Conservation (phyloP, 805 yeast genomes). For the Kazachstania bromeliacearum region DNA sequence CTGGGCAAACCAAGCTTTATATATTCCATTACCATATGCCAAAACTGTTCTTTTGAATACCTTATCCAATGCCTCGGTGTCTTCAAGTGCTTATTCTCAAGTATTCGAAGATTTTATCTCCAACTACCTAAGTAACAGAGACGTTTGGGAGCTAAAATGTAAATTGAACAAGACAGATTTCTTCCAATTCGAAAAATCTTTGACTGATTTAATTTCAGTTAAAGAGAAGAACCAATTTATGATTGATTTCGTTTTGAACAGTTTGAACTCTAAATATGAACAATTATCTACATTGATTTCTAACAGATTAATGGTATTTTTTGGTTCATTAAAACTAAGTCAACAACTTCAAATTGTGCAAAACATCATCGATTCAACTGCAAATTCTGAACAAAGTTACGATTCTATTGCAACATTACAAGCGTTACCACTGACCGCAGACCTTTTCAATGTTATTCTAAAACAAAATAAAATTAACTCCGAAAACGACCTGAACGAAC, state of each 20-base stretch:
- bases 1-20: constrained; percentile 57
- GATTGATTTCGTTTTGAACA: constrained; percentile 49
- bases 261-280: constrained; percentile 39
- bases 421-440: constrained; percentile 44
- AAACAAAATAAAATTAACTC: constrained; percentile 49
- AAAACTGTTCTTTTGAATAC: constrained; percentile 43
- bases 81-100: constrained; percentile 34
- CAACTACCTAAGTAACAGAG: constrained; percentile 40
- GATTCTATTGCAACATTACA: constrained; percentile 48
- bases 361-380: constrained; percentile 48
- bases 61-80: constrained; percentile 30
- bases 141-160: constrained; percentile 36
- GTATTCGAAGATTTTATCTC: constrained; percentile 39
- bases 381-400: constrained; percentile 36
- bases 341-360: constrained; percentile 49
- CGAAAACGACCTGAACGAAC: constrained; percentile 31
- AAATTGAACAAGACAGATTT: constrained; percentile 41
- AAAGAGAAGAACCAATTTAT: constrained; percentile 51
- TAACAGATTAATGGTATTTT: constrained; percentile 44
- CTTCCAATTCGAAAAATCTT: constrained; percentile 43
- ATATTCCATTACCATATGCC: constrained; percentile 42
- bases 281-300: constrained; percentile 41
- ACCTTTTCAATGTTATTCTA: constrained; percentile 50
- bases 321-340: constrained; percentile 47
- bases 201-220: constrained; percentile 51